A percentile compares a stretch with the other conserved stretches of the same genome.
phyloP scores from a whole-genome alignment of 1,139 yeast species.

The Suhomyces bokatorum region DNA sequence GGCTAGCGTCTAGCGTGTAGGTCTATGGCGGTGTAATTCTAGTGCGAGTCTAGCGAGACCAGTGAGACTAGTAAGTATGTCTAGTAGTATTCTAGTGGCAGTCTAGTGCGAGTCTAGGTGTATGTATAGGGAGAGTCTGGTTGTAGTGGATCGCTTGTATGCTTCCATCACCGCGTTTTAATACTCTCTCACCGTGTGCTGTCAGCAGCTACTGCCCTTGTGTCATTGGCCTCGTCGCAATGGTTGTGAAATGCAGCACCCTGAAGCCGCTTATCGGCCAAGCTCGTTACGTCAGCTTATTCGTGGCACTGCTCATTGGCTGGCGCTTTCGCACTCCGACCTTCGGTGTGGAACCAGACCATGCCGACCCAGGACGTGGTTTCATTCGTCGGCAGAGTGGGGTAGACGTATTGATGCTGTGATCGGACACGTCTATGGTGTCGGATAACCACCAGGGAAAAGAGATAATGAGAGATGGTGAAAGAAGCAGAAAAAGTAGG shows the following conservation, averaged over 20 bases:
- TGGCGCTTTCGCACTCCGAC: slow-evolving; percentile 12
- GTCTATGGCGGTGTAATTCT: too few relatives aligned
- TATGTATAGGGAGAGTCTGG: too few relatives aligned
- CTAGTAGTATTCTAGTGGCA: too few relatives aligned
- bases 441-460: background rate
- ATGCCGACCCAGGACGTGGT: slow-evolving; percentile 5
- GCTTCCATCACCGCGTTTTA: background rate
- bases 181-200: background rate
- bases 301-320: slow-evolving; percentile 13
- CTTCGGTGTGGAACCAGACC: slow-evolving; percentile 8
- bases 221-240: slow-evolving; percentile 9
- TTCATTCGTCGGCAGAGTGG: slow-evolving; percentile 18
- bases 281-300: slow-evolving; percentile 11
- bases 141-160: too few relatives aligned
- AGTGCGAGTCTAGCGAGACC: too few relatives aligned
- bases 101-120: too few relatives aligned
- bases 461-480: background rate
- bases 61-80: too few relatives aligned
- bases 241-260: slow-evolving; percentile 7
- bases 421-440: background rate
- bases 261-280: slow-evolving; percentile 19
- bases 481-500: too few relatives aligned
- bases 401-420: background rate
- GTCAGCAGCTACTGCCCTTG: background rate
- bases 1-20: too few relatives aligned